Evolutionary conservation across 2,329 filamentous ascomycete species (phyloP), one percentile per base, ranked within the genome.

Genomic region (Cytospora schulzeri): DNA sequence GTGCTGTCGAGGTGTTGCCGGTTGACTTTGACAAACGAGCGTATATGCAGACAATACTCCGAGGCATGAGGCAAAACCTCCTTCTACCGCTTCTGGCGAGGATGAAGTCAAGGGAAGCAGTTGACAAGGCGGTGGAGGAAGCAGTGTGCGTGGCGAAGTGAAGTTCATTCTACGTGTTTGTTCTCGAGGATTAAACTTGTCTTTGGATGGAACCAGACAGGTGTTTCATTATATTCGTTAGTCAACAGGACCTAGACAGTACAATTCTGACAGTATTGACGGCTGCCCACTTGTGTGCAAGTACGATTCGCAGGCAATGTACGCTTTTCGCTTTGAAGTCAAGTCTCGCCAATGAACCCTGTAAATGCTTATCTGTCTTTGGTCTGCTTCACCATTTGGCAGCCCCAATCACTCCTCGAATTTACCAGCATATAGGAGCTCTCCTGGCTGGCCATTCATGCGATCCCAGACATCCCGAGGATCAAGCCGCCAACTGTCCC

Each of bases 341-440:
- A 12, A 33, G 5, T 33, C 6, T 33, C 31, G 6, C 12, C 9
- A 5, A 31, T 9, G 4, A 31, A 9, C 29, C 29, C 4, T n/a
- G 2, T n/a, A 11, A 3, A 6, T n/a, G 38, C 4, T 45, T 1
- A 22, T 3, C 5, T 3, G 41, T 6, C 6, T 7, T 48, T 4
- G 7, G 9, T 48, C 9, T 12, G 7, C n/a, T 48, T 19, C 8
- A 14, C 31, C 19, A 12, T n/a, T 24, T 45, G 19, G 26, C 19
- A n/a, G 5, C 17, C 12, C 4, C 12, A n/a, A 38, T 7, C 3
- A 29, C 9, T 12, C 1, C 9, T 66, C 73, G 66, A 76, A 83
- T 17, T 79, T 73, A 2, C 81, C 80, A 1, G 80, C 80, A 50
- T 82, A 79, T 0, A 83, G 73, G 3, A 82, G 61, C n/a, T 81